These are phyloP conservation scores for Curvularia eragrostidis DNA, from an alignment of 2,329 filamentous ascomycete genomes.

Conservation along the genomic window DNA sequence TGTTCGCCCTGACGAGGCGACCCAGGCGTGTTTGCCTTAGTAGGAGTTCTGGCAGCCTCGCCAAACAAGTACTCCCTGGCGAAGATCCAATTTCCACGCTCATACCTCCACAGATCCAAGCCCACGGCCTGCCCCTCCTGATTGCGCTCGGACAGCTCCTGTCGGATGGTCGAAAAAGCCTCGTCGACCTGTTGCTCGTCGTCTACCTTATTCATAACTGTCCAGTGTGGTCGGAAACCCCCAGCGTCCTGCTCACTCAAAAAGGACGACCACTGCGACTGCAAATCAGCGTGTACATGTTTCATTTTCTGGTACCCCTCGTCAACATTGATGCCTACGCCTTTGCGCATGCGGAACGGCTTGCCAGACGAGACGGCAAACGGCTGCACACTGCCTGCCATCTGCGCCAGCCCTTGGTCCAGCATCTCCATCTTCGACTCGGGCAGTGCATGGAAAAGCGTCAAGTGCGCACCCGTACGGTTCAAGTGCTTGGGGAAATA, in stretches of 20 bases:
- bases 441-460: slow-evolving; percentile 56
- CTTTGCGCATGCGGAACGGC: slow-evolving; percentile 52
- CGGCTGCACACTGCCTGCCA: slow-evolving; percentile 38
- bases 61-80: slow-evolving; percentile 47
- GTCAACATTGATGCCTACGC: slow-evolving; percentile 49
- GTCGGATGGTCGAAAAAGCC: slow-evolving; percentile 47
- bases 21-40: not conserved
- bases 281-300: slow-evolving; percentile 46
- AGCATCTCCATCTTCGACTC: slow-evolving; percentile 49
- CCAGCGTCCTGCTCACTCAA: slow-evolving; percentile 54
- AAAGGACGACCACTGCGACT: slow-evolving; percentile 47
- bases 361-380: slow-evolving; percentile 50
- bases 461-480: slow-evolving; percentile 53
- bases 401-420: slow-evolving; percentile 40
- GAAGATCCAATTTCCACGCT: slow-evolving; percentile 52
- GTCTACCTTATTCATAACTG: slow-evolving; percentile 57
- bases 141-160: slow-evolving; percentile 39
- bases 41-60: slow-evolving; percentile 1
- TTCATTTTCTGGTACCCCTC: slow-evolving; percentile 43
- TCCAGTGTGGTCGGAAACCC: slow-evolving; percentile 53
- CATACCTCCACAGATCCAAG: slow-evolving; percentile 53
- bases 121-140: slow-evolving; percentile 49
- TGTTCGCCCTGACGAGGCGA: slow-evolving; percentile 5
- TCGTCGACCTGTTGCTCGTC: slow-evolving; percentile 48
- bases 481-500: slow-evolving; percentile 55